phyloP scores from a whole-genome alignment of 768 basidiomycete genomes.

The Dentipellis fragilis region DNA sequence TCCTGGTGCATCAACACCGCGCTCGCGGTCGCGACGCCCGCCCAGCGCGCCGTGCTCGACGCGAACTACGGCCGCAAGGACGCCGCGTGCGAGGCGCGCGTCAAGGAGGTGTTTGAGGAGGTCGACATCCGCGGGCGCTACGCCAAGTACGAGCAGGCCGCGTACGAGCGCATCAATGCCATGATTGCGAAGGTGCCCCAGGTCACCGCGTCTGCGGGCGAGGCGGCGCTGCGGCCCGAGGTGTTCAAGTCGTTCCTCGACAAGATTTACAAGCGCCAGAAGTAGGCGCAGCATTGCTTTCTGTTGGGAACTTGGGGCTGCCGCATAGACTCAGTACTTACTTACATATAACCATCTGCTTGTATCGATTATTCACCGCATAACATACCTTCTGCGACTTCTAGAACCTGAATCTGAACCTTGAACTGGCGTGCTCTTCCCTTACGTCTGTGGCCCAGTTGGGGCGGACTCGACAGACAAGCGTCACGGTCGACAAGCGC shows the following conservation, averaged over 20 bases:
- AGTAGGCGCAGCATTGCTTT: constrained; percentile 20
- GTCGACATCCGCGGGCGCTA: constrained; percentile 61
- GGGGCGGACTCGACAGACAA: too few relatives aligned
- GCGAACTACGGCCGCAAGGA: constrained; percentile 57
- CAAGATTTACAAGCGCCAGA: constrained; percentile 68
- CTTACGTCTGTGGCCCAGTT: too few relatives aligned
- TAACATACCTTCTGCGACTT: too few relatives aligned
- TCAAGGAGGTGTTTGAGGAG: constrained; percentile 67
- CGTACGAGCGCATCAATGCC: constrained; percentile 53
- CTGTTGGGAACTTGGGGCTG: too few relatives aligned
- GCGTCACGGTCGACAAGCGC: too few relatives aligned
- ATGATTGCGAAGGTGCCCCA: constrained; percentile 73
- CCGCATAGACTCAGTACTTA: too few relatives aligned
- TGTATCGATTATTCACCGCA: too few relatives aligned
- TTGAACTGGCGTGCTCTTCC: too few relatives aligned
- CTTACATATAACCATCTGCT: too few relatives aligned
- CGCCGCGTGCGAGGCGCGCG: constrained; percentile 41
- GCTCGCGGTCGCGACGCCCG: constrained; percentile 42
- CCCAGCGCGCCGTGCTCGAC: constrained; percentile 52
- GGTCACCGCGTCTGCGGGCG: constrained; percentile 18
- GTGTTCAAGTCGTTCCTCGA: constrained; percentile 81
- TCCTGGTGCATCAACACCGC: constrained; percentile 93
- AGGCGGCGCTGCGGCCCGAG: constrained; percentile 39
- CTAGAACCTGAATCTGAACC: too few relatives aligned
- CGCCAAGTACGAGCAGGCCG: constrained; percentile 65